Evolutionary conservation across 495 filamentous ascomycete genomes (phyloP), one percentile per base, ranked within the genome.

Genomic region (Podospora conica): DNA sequence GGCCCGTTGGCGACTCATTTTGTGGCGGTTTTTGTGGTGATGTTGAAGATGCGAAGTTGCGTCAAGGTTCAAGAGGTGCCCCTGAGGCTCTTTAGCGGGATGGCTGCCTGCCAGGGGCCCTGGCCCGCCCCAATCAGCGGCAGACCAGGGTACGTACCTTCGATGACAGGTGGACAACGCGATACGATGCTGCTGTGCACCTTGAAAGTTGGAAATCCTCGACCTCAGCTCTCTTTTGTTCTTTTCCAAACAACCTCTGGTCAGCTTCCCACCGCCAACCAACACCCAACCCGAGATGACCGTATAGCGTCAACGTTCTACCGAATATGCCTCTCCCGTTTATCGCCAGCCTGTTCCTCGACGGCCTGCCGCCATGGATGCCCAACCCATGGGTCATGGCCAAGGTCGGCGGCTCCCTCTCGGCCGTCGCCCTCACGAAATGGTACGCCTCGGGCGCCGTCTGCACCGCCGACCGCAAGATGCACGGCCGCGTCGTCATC

Each of bases 401-500:
- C 71, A 88, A 90, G 68, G 65, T 78, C 55, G 74, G 81, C 18
- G 84, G 86, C 69, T 86, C 84, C 73, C 64, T 91, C 7, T 74
- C 81, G 33, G 65, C 88, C 23, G 54, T 97, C 53, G 84, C 80
- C 33, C 71, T 91, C 40, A 72, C 96, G 31, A 98, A 97, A 79
- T 81, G 81, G 74, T 96, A 88, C 79, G 90, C 88, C 73, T 84
- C 84, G 55, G 95, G 95, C 68, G 86, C 89, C 10, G 78, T 75
- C 71, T 96, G 92, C 75, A 74, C 74, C 53, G 87, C 91, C 58
- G 95, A 97, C 76, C 85, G 93, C 60, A 79, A 91, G 69, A 93
- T 98, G 91, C 91, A 96, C 73, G 90, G 90, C 15, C 92, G 94
- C 70, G 91, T 98, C 10, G 83, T 96, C 24, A 89, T 99, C 85